Evolutionary conservation across 2,329 filamentous ascomycete genomes (phyloP).

Genomic region (Phialophora macrospora): DNA sequence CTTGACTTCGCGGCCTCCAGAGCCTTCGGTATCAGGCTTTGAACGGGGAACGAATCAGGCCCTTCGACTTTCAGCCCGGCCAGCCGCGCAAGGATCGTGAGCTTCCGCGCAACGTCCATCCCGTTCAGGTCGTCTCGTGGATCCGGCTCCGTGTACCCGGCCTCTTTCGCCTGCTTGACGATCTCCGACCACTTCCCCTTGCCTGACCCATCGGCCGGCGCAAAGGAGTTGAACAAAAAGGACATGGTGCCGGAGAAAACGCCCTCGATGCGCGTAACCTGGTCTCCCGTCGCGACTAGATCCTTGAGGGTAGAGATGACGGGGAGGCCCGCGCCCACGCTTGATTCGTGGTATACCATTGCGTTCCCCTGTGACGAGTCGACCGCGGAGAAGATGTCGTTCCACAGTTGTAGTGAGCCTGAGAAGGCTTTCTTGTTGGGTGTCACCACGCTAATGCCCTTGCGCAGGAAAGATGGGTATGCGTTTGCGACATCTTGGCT

Average conservation of each 20-base stretch:
- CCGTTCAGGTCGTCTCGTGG: conserved; percentile 86
- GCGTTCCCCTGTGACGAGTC: conserved; percentile 58
- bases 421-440: conserved; percentile 99
- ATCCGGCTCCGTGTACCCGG: conserved; percentile 91
- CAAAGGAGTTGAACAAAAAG: conserved; percentile 97
- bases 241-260: conserved; percentile 98
- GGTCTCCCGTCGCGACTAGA: conserved; percentile 89
- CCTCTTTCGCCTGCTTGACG: conserved; percentile 86
- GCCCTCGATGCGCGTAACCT: conserved; percentile 90
- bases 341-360: conserved; percentile 92
- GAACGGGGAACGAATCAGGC: conserved; percentile 87
- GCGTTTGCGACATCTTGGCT: conserved; percentile 80
- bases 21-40: conserved; percentile 88
- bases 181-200: conserved; percentile 83
- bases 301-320: conserved; percentile 93
- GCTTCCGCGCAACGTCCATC: conserved; percentile 88
- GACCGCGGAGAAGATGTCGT: conserved; percentile 80
- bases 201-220: conserved; percentile 74
- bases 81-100: conserved; percentile 90
- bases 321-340: conserved; percentile 89
- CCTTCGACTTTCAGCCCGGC: conserved; percentile 80
- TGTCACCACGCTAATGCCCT: conserved; percentile 88
- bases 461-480: conserved; percentile 80
- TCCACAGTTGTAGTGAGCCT: conserved; percentile 78
- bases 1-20: conserved; percentile 77